Conservation (phyloP, 176 grass and related monocot species). For the Oryza glumipatula region DNA sequence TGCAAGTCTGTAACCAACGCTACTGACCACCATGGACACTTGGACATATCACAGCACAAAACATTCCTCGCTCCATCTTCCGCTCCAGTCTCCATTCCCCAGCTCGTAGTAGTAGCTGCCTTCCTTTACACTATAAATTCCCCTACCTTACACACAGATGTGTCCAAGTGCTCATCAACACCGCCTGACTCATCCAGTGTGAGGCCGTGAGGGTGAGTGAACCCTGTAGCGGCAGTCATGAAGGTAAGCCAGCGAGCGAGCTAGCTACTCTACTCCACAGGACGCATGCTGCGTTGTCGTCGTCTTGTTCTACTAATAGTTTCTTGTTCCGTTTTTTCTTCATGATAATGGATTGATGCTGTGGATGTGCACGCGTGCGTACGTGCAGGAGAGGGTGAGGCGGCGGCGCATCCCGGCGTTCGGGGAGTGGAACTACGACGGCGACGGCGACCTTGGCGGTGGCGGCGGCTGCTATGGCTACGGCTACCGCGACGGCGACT, state of each 20-base stretch:
- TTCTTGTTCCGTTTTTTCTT: neutral
- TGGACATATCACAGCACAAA: neutral
- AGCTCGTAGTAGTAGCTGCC: neutral
- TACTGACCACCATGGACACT: neutral
- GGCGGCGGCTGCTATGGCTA: constrained; percentile 15
- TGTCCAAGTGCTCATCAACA: neutral
- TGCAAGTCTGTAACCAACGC: no score
- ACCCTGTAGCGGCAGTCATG: constrained; percentile 1
- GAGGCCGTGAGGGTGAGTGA: neutral
- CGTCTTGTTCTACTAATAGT: no score
- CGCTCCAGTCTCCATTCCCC: neutral
- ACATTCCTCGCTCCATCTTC: neutral
- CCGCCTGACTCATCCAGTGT: neutral
- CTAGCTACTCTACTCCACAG: neutral
- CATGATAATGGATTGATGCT: neutral
- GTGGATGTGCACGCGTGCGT: no score
- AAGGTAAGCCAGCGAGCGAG: neutral
- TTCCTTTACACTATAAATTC: neutral
- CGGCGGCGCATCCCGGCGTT: constrained; percentile 52
- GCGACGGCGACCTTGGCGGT: neutral
- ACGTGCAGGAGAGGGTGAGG: constrained; percentile 19
- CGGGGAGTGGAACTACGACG: constrained; percentile 57
- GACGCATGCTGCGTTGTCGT: no score
- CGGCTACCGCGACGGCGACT: constrained; percentile 36
- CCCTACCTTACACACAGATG: neutral